Conservation (phyloP, 2,329 filamentous ascomycete genomes). For the Pseudogymnoascus sp. region DNA sequence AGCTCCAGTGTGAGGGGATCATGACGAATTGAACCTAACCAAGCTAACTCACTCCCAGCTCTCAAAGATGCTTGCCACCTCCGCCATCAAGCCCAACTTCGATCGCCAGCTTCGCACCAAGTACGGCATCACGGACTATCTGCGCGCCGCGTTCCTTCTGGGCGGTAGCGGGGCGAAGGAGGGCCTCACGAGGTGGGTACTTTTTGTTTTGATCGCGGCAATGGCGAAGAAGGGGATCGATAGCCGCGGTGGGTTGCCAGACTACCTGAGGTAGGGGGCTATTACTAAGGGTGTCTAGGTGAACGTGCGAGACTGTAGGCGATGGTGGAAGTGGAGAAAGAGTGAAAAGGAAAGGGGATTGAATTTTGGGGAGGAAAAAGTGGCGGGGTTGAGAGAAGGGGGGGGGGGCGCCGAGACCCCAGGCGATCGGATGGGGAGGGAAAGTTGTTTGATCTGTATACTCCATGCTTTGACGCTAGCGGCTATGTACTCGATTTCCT, state of each 20-base stretch:
- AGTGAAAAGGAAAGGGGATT: neutral
- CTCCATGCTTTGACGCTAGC: neutral
- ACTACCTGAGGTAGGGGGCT: constrained; percentile 6
- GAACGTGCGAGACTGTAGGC: neutral
- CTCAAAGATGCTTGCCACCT: constrained; percentile 36
- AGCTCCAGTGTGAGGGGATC: neutral
- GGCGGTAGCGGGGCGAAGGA: constrained; percentile 42
- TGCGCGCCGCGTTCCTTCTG: constrained; percentile 41
- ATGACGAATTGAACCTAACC: neutral
- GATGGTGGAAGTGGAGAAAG: neutral
- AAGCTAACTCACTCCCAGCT: constrained; percentile 32
- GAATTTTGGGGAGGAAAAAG: neutral
- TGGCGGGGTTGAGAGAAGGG: neutral
- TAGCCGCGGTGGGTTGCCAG: constrained; percentile 9
- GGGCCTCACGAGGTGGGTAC: constrained; percentile 44
- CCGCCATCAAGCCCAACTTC: constrained; percentile 46
- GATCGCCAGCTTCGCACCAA: constrained; percentile 49
- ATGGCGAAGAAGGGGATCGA: constrained; percentile 13
- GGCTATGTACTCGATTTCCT: constrained; percentile 3
- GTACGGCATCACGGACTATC: constrained; percentile 46
- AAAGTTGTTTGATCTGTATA: constrained; percentile 2
- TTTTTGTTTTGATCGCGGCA: constrained; percentile 32
- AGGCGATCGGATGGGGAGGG: neutral
- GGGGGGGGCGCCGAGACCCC: neutral
- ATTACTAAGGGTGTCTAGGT: neutral